Evolutionary conservation across 108 stramenopile genomes (phyloP), one percentile per base, ranked within the genome.

Genomic region (Conticribra guillardii): DNA sequence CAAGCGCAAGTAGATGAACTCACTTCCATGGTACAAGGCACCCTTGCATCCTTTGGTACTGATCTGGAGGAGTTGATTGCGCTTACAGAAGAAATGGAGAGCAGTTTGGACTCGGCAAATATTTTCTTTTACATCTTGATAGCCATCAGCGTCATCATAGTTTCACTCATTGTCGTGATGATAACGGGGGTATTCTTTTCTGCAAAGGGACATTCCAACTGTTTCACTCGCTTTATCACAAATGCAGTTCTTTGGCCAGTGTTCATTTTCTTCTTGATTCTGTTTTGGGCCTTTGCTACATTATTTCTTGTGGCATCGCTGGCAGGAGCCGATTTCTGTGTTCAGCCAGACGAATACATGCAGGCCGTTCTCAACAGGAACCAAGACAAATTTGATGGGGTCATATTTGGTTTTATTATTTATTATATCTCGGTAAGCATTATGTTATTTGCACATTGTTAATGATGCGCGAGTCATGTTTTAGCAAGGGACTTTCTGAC

Each of bases 291-390:
- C 0, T 64, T 64, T 48, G 41, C 71, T 4, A 73, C 58, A 3
- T 23, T 73, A 5, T 73, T 73, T 48, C 71, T 73, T 4, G 46
- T 60, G 0, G 50, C 59, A 0, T 61, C 65, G 30, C 65, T 79
- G 2, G 71, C 78, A n/a, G 78, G 78, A 0, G 28, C 69, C 16
- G 78, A 79, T 48, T 79, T 79, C 27, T 79, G 78, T 52, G 48
- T 67, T 52, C 21, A 37, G 0, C 78, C 78, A 0, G 78, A 79
- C 44, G 14, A 34, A 17, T 60, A 67, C 0, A 53, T 71, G 0
- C 2, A 54, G 11, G 7, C 21, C 4, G 29, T 62, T 24, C 37
- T 79, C 26, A 37, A 66, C 23, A 4, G 46, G 5, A 34, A 79
- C 55, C 31, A 62, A 58, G 70, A 71, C 23, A 31, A 46, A 30